phyloP scores from a whole-genome alignment of 768 basidiomycete species.

The Mycena epipterygia region DNA sequence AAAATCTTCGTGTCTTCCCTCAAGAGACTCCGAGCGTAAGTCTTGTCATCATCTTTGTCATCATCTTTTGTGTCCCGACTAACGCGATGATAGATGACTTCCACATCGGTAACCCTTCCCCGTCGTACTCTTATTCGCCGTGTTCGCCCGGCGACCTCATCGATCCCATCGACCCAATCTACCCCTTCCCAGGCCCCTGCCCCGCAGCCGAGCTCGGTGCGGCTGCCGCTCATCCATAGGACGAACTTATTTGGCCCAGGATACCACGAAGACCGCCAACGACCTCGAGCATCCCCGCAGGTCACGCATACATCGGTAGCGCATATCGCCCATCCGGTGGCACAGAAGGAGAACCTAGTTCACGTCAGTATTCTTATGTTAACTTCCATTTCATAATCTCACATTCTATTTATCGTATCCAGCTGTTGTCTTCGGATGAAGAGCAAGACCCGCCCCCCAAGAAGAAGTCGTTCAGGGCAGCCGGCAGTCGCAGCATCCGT shows the following conservation, averaged over 20 bases:
- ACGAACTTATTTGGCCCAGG: not conserved
- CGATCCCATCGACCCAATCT: no score
- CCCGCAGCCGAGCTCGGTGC: not conserved
- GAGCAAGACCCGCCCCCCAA: not conserved
- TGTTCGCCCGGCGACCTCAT: not conserved
- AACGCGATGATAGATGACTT: not conserved
- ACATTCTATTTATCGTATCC: not conserved
- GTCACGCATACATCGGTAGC: not conserved
- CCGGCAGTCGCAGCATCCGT: slow-evolving; percentile 1
- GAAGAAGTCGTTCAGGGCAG: slow-evolving; percentile 2
- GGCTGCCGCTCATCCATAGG: not conserved
- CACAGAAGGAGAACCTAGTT: not conserved
- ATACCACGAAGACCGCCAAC: slow-evolving; percentile 1
- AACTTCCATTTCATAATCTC: not conserved
- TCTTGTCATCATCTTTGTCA: no score
- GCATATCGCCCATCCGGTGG: no score
- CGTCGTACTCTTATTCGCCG: not conserved
- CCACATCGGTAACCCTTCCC: not conserved
- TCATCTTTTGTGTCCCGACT: no score
- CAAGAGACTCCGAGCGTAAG: not conserved
- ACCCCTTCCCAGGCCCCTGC: no score
- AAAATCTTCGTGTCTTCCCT: not conserved
- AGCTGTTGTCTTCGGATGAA: not conserved
- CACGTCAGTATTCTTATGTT: not conserved
- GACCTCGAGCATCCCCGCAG: not conserved